A percentile compares a stretch with the other conserved stretches of the same genome.
Conservation (phyloP, 768 basidiomycete species). For the Leccinum subtestaceum region DNA sequence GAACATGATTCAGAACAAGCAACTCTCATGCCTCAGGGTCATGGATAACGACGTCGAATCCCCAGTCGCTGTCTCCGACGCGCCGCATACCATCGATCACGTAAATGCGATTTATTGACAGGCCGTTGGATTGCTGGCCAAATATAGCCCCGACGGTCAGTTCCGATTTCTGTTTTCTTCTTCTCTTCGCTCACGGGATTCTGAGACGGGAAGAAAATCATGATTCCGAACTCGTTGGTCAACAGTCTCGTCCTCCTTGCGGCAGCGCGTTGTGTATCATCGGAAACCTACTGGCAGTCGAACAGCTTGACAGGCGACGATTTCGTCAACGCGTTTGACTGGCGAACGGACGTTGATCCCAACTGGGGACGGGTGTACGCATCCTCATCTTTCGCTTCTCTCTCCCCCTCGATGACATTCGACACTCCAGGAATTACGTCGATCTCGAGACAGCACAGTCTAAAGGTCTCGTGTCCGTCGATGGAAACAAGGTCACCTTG, state of each 20-base stretch:
- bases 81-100: background rate
- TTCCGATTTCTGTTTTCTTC: background rate
- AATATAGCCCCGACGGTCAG: background rate
- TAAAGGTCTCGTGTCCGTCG: conserved; percentile 57
- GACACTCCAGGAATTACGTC: conserved; percentile 39
- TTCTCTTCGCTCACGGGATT: background rate
- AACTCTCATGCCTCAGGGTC: too few species aligned
- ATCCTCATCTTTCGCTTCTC: background rate
- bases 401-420: background rate
- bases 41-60: background rate
- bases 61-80: background rate
- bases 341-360: conserved; percentile 26
- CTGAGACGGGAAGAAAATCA: background rate
- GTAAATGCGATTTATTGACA: background rate
- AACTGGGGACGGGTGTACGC: conserved; percentile 31
- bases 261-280: conserved; percentile 16
- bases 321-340: conserved; percentile 41
- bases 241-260: conserved; percentile 10
- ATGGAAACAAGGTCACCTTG: conserved; percentile 37
- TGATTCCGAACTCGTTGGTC: background rate
- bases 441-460: conserved; percentile 47
- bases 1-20: background rate
- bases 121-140: background rate
- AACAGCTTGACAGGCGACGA: conserved; percentile 47
- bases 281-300: conserved; percentile 44